Evolutionary conservation across 139 green algal species (phyloP).

Genomic region (Tetraselmis chui): DNA sequence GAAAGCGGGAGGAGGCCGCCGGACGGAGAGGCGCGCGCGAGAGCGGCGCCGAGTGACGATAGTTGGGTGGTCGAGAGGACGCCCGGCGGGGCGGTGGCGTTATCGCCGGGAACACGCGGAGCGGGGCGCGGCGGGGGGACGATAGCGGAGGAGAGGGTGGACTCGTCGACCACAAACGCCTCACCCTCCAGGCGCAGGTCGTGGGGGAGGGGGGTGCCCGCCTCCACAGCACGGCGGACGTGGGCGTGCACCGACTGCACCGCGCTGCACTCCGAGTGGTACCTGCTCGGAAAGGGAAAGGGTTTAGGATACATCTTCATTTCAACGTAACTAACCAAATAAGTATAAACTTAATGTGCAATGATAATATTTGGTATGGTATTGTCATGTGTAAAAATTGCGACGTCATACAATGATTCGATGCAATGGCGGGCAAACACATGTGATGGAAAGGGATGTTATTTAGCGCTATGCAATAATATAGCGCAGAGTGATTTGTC

Average conservation of each 20-base stretch:
- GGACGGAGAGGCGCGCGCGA: slow-evolving; percentile 20
- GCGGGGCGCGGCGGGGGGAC: slow-evolving; percentile 10
- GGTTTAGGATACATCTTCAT: too few relatives aligned
- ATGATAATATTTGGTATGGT: too few relatives aligned
- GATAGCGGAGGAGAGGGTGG: slow-evolving; percentile 8
- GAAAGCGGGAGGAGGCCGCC: slow-evolving; percentile 31
- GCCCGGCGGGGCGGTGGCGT: slow-evolving; percentile 17
- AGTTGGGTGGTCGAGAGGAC: slow-evolving; percentile 43
- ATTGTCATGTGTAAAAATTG: too few relatives aligned
- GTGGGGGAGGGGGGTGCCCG: slow-evolving; percentile 37
- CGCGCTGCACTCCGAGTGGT: slow-evolving; percentile 57
- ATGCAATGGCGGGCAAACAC: too few relatives aligned
- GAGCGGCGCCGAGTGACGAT: slow-evolving; percentile 17
- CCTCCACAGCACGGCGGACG: slow-evolving; percentile 33
- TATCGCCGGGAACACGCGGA: slow-evolving; percentile 5
- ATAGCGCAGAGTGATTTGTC: too few relatives aligned
- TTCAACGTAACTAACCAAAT: too few relatives aligned
- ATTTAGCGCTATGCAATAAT: too few relatives aligned
- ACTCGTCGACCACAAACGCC: slow-evolving; percentile 44
- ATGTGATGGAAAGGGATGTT: too few relatives aligned
- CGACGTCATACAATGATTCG: too few relatives aligned
- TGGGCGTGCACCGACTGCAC: slow-evolving; percentile 50
- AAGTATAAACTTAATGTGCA: too few relatives aligned
- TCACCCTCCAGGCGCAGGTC: slow-evolving; percentile 48
- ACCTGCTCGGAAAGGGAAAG: too few relatives aligned